Evolutionary conservation across 345 rosid genomes (phyloP).

Genomic region (Raphanus sativus): DNA sequence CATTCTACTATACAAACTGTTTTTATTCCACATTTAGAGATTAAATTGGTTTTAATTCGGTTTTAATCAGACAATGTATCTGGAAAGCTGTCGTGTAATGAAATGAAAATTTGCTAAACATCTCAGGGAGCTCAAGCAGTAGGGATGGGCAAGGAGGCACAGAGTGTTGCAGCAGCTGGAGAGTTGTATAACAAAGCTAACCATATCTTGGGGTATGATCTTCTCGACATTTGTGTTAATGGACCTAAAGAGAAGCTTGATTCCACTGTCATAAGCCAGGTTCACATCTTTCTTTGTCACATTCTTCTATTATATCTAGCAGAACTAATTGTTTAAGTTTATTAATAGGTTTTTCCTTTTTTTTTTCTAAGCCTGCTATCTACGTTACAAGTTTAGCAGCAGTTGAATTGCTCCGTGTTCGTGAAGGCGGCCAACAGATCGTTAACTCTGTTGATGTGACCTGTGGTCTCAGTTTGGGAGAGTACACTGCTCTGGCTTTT

Average conservation of each 20-base stretch:
- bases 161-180: slow-evolving; percentile 68
- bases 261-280: slow-evolving; percentile 97
- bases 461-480: slow-evolving; percentile 96
- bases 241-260: slow-evolving; percentile 97
- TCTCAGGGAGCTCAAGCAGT: slow-evolving; percentile 92
- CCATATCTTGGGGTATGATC: slow-evolving; percentile 86
- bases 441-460: slow-evolving; percentile 91
- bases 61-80: no score
- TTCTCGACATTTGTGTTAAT: slow-evolving; percentile 74
- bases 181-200: slow-evolving; percentile 80
- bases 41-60: no score
- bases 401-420: slow-evolving; percentile 80
- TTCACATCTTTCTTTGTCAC: slow-evolving; percentile 15
- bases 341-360: not conserved
- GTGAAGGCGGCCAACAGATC: slow-evolving; percentile 81
- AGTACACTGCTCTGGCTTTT: slow-evolving; percentile 94
- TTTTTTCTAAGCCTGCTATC: slow-evolving; percentile 79
- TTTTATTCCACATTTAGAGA: no score
- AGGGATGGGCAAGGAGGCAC: slow-evolving; percentile 98
- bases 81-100: not conserved
- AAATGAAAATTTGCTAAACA: not conserved
- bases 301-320: not conserved
- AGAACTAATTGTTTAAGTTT: not conserved
- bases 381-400: slow-evolving; percentile 98
- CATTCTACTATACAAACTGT: no score